phyloP scores from a whole-genome alignment of 345 rosid species.

The Trapa bicornis region DNA sequence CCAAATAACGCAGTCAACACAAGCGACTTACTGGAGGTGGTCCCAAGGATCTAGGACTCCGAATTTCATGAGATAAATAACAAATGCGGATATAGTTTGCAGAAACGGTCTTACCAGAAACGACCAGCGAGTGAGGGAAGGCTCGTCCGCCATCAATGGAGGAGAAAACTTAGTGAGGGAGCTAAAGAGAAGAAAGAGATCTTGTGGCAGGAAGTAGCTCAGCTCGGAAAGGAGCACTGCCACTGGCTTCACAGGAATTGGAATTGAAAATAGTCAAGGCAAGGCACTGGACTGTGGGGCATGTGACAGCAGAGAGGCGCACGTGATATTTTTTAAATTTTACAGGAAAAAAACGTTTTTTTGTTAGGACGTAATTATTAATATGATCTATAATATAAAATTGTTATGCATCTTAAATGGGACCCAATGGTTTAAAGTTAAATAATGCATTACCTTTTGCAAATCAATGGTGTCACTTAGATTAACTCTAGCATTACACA shows the following conservation, averaged over 20 bases:
- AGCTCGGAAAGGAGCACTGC: background rate
- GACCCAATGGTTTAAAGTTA: too few species aligned
- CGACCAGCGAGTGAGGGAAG: constrained; percentile 72
- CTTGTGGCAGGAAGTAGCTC: constrained; percentile 1
- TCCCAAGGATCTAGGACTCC: background rate
- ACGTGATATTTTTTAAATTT: too few species aligned
- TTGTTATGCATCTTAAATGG: too few species aligned
- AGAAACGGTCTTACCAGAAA: constrained; percentile 43
- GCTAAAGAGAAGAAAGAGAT: constrained; percentile 12
- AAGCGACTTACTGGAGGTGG: background rate
- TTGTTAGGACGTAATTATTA: too few species aligned
- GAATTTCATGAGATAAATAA: background rate
- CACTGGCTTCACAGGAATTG: too few species aligned
- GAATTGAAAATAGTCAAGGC: background rate
- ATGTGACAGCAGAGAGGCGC: too few species aligned
- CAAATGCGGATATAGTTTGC: background rate
- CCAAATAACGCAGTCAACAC: background rate
- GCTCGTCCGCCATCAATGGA: constrained; percentile 51
- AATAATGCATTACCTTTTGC: too few species aligned
- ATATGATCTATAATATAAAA: too few species aligned
- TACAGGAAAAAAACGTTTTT: too few species aligned
- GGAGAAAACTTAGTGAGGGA: constrained; percentile 5
- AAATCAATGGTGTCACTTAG: too few species aligned
- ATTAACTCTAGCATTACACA: too few species aligned
- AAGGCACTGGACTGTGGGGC: background rate